Evolutionary conservation across 805 yeast genomes (phyloP), one percentile per base, ranked within the genome.

Genomic region (Pichia deserticola): DNA sequence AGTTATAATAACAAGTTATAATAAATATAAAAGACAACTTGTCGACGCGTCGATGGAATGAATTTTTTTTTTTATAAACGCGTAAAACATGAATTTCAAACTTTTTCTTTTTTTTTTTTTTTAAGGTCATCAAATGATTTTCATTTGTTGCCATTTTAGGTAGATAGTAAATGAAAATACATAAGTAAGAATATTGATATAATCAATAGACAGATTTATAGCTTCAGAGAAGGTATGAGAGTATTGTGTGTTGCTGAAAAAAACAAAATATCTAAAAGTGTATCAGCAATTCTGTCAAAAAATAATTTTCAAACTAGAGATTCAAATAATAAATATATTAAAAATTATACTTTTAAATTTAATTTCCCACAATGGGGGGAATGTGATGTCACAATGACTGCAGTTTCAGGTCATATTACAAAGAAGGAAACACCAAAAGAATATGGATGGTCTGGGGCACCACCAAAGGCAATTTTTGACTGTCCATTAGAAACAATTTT

Each of bases 181-280:
- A 20, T 20, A 20, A 20, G 20, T 2, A 30, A 7, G 7, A 9
- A 30, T 30, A 30, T 30, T 30, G 32, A 30, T 30, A 30, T 30
- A 7, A 9, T 30, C 9, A 9, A 7, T 4, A 7, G 9, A 30
- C 32, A 6, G 32, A 30, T 30, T n/a, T n/a, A 30, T 30, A 7
- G 2, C 2, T 30, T 3, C 32, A 30, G 9, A 9, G 7, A 30
- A 9, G 9, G 32, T 30, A 85, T 87, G 93, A 82, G 71, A 56
- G 79, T 93, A 5, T 77, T 93, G 44, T 92, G 97, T 68, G 97
- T 93, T 50, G 99, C 99, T 2, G 99, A 93, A 69, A 93, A 93
- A 68, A 95, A 95, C 50, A 87, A 97, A 1, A 93, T 93, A 44
- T 95, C 97, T 4, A 88, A 84, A 63, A 84, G 88, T 11, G 89